These are phyloP conservation scores for Solanum okadae DNA, from an alignment of 257 asterid species.

Conservation along the genomic window DNA sequence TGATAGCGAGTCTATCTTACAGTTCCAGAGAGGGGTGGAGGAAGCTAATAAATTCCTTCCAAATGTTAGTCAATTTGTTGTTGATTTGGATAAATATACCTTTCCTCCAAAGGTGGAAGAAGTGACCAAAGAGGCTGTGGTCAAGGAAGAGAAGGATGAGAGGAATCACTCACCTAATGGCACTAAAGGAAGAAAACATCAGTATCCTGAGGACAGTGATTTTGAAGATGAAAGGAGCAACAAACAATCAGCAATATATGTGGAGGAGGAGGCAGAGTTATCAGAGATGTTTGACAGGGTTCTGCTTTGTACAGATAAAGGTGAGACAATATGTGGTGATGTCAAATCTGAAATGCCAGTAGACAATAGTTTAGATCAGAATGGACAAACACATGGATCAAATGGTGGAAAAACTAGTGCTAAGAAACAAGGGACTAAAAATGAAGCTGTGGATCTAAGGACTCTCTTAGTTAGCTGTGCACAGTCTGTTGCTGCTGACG, in stretches of 20 bases:
- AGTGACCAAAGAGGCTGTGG: constrained; percentile 13
- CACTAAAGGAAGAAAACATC: constrained; percentile 70
- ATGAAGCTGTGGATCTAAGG: constrained; percentile 64
- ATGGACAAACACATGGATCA: constrained; percentile 17
- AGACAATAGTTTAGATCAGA: constrained; percentile 11
- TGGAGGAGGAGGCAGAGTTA: constrained; percentile 60
- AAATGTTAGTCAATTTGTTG: constrained; percentile 37
- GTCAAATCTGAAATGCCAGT: background rate
- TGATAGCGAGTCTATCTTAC: constrained; percentile 63
- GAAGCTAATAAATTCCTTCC: constrained; percentile 90
- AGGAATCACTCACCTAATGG: constrained; percentile 18
- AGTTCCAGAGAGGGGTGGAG: constrained; percentile 85
- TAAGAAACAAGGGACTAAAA: constrained; percentile 31
- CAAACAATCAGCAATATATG: constrained; percentile 64
- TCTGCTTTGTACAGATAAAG: constrained; percentile 45
- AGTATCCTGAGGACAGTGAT: constrained; percentile 42
- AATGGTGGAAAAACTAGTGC: constrained; percentile 31
- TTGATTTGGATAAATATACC: constrained; percentile 67
- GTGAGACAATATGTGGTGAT: constrained; percentile 18
- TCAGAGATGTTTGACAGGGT: constrained; percentile 77
- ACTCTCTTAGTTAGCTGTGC: constrained; percentile 71
- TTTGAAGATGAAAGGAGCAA: constrained; percentile 63
- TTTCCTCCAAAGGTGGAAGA: constrained; percentile 60
- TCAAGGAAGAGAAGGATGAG: constrained; percentile 54
- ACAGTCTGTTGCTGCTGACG: constrained; percentile 71